Percentiles rank a stretch among this genome's conserved stretches.
Evolutionary conservation across 2,329 filamentous ascomycete genomes (phyloP).

Genomic region (Claviceps maximensis): DNA sequence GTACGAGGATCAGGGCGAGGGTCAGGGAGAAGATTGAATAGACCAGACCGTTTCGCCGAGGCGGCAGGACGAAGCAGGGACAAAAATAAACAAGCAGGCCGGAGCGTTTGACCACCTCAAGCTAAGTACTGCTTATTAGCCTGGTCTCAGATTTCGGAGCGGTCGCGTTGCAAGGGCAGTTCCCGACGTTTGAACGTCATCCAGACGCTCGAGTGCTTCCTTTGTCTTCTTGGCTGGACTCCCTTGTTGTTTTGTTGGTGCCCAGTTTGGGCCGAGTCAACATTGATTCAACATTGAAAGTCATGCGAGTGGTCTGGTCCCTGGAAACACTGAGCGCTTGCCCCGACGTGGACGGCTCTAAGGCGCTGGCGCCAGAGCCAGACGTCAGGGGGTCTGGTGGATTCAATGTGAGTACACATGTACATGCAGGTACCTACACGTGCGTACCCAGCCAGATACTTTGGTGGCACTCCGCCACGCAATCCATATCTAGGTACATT

Average conservation of each 20-base stretch:
- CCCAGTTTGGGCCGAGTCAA: neutral
- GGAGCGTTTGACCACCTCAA: neutral
- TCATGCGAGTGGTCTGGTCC: neutral
- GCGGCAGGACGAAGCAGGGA: neutral
- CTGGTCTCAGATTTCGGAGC: constrained; percentile 1
- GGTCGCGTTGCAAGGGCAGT: neutral
- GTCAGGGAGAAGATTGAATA: neutral
- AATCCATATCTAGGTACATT: neutral
- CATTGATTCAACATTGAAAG: neutral
- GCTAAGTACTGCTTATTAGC: neutral
- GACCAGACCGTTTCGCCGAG: neutral
- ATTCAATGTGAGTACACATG: no score
- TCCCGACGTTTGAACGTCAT: constrained; percentile 4
- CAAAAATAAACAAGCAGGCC: neutral
- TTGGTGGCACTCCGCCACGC: no score
- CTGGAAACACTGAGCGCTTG: neutral
- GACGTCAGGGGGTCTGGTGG: neutral
- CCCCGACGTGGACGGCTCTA: neutral
- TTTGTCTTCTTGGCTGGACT: neutral
- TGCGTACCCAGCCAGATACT: neutral
- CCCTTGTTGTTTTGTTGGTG: neutral
- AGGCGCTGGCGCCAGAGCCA: neutral
- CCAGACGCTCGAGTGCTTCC: neutral
- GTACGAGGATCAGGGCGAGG: neutral
- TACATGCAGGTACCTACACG: no score